phyloP scores from a whole-genome alignment of 2,329 filamentous ascomycete genomes.

The Neophaeococcomyces mojaviensis region DNA sequence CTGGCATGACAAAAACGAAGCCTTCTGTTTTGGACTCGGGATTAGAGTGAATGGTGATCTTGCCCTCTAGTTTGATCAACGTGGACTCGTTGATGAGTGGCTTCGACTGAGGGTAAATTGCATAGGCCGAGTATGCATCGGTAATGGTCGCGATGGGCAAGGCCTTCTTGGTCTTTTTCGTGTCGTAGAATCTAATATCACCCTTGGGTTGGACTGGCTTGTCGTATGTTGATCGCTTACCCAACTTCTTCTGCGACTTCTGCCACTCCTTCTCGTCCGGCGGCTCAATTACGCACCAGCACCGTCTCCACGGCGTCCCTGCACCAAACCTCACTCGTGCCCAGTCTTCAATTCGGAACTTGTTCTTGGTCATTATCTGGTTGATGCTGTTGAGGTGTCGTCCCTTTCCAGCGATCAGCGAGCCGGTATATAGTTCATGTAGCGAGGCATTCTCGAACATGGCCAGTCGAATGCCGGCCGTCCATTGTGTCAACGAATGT shows the following conservation, averaged over 20 bases:
- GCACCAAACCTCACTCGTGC: constrained; percentile 90
- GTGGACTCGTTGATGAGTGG: constrained; percentile 91
- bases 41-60: constrained; percentile 76
- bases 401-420: constrained; percentile 89
- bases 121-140: constrained; percentile 85
- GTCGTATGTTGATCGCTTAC: constrained; percentile 79
- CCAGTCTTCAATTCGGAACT: constrained; percentile 80
- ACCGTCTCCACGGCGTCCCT: constrained; percentile 90
- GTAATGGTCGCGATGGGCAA: constrained; percentile 85
- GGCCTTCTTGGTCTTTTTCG: constrained; percentile 85
- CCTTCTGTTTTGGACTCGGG: constrained; percentile 75
- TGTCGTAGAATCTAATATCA: constrained; percentile 90
- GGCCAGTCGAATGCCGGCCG: constrained; percentile 80
- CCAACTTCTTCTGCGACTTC: constrained; percentile 72
- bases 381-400: constrained; percentile 84
- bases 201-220: constrained; percentile 68
- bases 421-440: constrained; percentile 94
- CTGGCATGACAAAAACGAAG: constrained; percentile 97
- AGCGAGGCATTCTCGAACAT: constrained; percentile 91
- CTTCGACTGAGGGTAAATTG: constrained; percentile 92
- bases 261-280: constrained; percentile 88
- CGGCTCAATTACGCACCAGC: constrained; percentile 90
- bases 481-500: constrained; percentile 91
- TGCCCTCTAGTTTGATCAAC: constrained; percentile 85
- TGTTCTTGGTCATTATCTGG: constrained; percentile 74